Percentiles rank a stretch among this genome's conserved stretches.
Conservation (phyloP, 2,329 filamentous ascomycete genomes). For the Magnaporthiopsis rhizophila region DNA sequence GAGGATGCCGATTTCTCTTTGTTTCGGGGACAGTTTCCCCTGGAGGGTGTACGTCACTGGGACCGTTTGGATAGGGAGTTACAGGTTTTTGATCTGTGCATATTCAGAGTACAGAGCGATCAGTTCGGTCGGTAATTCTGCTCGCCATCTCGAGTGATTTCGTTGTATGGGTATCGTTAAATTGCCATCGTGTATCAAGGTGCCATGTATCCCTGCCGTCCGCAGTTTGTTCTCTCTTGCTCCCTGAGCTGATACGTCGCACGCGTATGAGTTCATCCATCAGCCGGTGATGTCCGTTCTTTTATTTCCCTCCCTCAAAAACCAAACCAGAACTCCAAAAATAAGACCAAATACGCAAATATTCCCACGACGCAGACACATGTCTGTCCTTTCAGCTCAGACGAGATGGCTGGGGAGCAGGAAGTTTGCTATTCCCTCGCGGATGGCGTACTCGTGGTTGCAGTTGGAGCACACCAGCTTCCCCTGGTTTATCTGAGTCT, state of each 20-base stretch:
- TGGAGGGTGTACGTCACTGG: background rate
- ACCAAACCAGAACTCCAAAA: background rate
- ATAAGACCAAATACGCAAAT: background rate
- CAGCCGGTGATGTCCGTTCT: background rate
- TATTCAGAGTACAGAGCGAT: background rate
- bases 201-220: background rate
- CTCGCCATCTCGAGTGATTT: background rate
- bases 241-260: background rate
- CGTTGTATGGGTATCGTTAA: background rate
- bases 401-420: slow-evolving; percentile 88
- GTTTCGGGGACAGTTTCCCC: background rate
- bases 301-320: background rate
- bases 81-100: background rate
- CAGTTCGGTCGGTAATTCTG: background rate
- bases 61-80: background rate
- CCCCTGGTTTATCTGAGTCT: slow-evolving; percentile 84
- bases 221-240: background rate
- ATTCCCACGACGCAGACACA: background rate
- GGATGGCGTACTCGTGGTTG: slow-evolving; percentile 80
- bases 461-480: slow-evolving; percentile 87
- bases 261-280: no score
- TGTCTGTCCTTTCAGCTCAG: slow-evolving; percentile 21
- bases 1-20: background rate
- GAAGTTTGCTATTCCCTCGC: slow-evolving; percentile 96
- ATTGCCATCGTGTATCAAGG: background rate